Base-by-base conservation (phyloP, 352 stramenopile genomes). In the Phytophthora ohioensis region DNA sequence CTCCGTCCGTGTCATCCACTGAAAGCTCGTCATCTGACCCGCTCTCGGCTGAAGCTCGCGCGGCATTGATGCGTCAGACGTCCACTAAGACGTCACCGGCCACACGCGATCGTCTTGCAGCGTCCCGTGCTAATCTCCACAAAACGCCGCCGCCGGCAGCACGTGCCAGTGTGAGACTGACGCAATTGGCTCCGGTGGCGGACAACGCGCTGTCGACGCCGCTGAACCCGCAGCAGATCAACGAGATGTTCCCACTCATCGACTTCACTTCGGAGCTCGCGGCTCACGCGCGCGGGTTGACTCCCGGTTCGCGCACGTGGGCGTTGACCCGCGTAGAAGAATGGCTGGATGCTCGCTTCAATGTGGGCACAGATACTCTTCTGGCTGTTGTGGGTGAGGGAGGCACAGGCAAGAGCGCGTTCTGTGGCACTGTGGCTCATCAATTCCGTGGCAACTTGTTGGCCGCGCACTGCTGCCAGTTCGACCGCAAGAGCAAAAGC, bases 171-270 rank as follows among this genome's bases (percentile, higher is more conserved):
- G 63, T 78, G 56, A 69, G 87, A 30, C 62, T 91, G 4, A 91
- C 87, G 57, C 81, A 91, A 53, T 56, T 93, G 35, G 84, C 81
- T 3, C 85, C 87, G 0, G 83, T 95, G 2, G 85, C 83, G 2
- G 87, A 95, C 63, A 79, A 80, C 31, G 83, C 79, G 45, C 71
- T 95, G 35, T 93, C 85, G 15, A 89, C 74, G 27, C 87, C 87
- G 8, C 62, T 95, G 32, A 59, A 67, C n/a, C 62, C 85, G 45
- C 76, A 90, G 56, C 82, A 93, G 60, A 91, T 95, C 59, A 85
- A 92, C 67, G 82, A 93, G n/a, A 78, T 93, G 69, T 95, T 95
- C 73, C 87, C 87, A 32, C 71, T 91, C 10, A 75, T 95, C n/a
- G 87, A 93, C 73, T 86, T 67, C 38, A 80, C 78, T 7, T 71